phyloP scores from a whole-genome alignment of 2,329 filamentous ascomycete species.

The Aureobasidium sp. region DNA sequence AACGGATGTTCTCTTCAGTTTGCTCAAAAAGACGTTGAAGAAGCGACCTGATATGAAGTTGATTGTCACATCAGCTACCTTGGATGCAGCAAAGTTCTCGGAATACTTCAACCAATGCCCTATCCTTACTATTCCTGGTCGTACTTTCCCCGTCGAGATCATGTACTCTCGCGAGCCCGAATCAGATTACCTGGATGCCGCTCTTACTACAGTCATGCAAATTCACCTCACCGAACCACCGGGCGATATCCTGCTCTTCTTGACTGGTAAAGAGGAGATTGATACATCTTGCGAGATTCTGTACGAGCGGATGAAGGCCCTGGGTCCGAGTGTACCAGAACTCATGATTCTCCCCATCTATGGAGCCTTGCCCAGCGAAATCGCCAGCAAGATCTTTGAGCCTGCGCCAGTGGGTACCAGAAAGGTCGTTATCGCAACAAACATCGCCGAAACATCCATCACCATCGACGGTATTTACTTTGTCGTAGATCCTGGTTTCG shows the following conservation, averaged over 20 bases:
- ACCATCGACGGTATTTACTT: constrained; percentile 98
- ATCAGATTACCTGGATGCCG: constrained; percentile 88
- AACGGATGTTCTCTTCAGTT: constrained; percentile 88
- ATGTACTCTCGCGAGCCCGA: constrained; percentile 94
- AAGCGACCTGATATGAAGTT: constrained; percentile 81
- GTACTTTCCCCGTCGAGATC: constrained; percentile 92
- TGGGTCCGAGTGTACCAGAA: constrained; percentile 85
- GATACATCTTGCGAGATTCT: constrained; percentile 90
- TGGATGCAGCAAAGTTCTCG: constrained; percentile 96
- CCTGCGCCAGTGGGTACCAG: constrained; percentile 77
- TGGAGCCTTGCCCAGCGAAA: constrained; percentile 83
- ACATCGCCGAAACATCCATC: constrained; percentile 96
- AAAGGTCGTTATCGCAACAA: constrained; percentile 96
- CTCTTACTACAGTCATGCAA: constrained; percentile 95
- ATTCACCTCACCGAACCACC: constrained; percentile 89
- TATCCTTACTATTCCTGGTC: constrained; percentile 91
- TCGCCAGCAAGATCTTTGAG: constrained; percentile 91
- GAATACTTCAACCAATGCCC: constrained; percentile 93
- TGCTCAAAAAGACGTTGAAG: constrained; percentile 89
- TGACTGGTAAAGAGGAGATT: constrained; percentile 97
- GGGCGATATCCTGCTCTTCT: constrained; percentile 92
- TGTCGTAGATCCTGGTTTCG: constrained; percentile 93
- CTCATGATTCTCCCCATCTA: constrained; percentile 94
- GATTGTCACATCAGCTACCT: constrained; percentile 91
- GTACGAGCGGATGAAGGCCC: constrained; percentile 90